A percentile compares a stretch with the other conserved stretches of the same genome.
These are phyloP conservation scores for Lactifluus hygrophoroides DNA, from an alignment of 768 basidiomycete genomes.

Conservation along the genomic window DNA sequence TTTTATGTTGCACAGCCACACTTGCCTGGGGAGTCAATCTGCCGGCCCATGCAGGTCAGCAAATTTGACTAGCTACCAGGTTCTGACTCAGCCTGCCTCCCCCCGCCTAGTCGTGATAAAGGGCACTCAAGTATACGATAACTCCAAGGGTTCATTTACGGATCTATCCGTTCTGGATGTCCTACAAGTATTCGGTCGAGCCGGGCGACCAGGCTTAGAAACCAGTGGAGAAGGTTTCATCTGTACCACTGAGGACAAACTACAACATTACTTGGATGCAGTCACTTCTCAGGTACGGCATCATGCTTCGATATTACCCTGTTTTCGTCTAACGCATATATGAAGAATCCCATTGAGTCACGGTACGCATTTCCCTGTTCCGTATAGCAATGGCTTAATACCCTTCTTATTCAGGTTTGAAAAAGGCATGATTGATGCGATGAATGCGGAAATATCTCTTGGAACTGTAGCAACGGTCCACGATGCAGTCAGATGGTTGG, in stretches of 20 bases:
- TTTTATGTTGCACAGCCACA: conserved; percentile 95
- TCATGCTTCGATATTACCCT: conserved; percentile 1
- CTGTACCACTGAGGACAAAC: conserved; percentile 89
- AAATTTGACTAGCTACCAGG: conserved; percentile 2
- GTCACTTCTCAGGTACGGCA: conserved; percentile 69
- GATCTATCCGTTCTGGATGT: conserved; percentile 94
- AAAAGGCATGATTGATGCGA: conserved; percentile 75
- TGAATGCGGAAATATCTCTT: conserved; percentile 92
- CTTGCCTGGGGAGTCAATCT: conserved; percentile 99
- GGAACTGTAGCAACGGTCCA: conserved; percentile 83
- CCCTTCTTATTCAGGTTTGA: conserved; percentile 46
- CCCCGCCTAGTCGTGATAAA: conserved; percentile 73
- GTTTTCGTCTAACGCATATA: not conserved
- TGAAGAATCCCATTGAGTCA: conserved; percentile 90
- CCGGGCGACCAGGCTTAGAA: conserved; percentile 82
- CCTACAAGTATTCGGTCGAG: conserved; percentile 94
- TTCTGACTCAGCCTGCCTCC: conserved; percentile 4
- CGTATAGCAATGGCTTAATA: not conserved
- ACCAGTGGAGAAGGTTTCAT: conserved; percentile 95
- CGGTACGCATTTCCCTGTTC: conserved; percentile 43
- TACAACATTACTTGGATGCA: conserved; percentile 82
- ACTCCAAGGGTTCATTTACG: conserved; percentile 78
- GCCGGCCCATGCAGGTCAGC: conserved; percentile 88
- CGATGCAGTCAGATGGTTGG: conserved; percentile 91
- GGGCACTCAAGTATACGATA: conserved; percentile 95